Base-by-base conservation (phyloP, 129 eudicot species). In the Smallanthus sonchifolius region DNA sequence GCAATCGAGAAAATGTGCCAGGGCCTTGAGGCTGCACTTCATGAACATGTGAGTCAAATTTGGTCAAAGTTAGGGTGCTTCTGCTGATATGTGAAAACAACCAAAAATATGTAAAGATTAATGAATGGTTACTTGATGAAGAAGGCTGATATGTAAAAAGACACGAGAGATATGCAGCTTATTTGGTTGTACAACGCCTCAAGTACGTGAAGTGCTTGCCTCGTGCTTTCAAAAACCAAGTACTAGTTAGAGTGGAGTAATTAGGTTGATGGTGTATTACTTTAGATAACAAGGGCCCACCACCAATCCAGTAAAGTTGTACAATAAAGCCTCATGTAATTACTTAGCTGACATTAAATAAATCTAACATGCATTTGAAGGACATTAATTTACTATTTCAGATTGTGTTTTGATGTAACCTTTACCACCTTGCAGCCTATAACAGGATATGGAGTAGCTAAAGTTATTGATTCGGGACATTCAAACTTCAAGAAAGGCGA, bases 401-500 rank as follows among this genome's bases (percentile, higher is more conserved):
- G 56, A 51, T 7, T 20, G 24, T 48, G 42, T 51, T 75, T 32
- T 38, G 4, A 20, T 36, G 42, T 65, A 51, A 24, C 24, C 34
- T 20, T 66, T 57, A 17, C 35, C 61, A 30, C 68, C 35, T 39
- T 77, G 77, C 77, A 90, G 92, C 86, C 87, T 16, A 74, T 90
- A 6, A 0, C 15, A 6, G 96, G 96, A 67, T 74, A 11, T 67
- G 96, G 96, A 71, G 93, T 90, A 70, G 69, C 88, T 45, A 77
- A 73, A 77, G 91, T 90, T 1, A 9, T 90, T 79, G 88, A 90
- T 44, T 90, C 93, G 2, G 73, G 80, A 45, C 81, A 85, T 82
- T 54, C 91, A 63, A 72, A 87, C 56, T 85, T 85, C 74, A 85
- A 85, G 77, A 76, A 74, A 48, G 96, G 86, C 55, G 96, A 87